Base-by-base conservation (phyloP, 169 alveolate genomes). In the Nephromyces sp. region DNA sequence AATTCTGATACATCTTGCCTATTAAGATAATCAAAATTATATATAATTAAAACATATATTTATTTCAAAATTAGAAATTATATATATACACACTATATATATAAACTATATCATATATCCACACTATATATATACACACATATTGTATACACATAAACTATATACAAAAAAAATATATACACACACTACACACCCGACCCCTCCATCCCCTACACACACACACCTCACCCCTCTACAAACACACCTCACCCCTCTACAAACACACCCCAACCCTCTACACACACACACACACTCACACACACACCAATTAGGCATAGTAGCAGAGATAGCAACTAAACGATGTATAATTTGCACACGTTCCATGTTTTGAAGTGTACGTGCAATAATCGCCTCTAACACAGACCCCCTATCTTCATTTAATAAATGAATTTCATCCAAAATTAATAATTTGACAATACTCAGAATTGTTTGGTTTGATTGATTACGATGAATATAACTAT, bases 221-320 rank as follows among this genome's bases (percentile, higher is more conserved):
- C n/a, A n/a, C n/a, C n/a, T n/a, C n/a, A n/a, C n/a, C n/a, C n/a
- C n/a, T n/a, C n/a, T n/a, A n/a, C n/a, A n/a, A n/a, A n/a, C n/a
- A n/a, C n/a, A n/a, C n/a, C n/a, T n/a, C n/a, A n/a, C n/a, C n/a
- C n/a, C n/a, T n/a, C n/a, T n/a, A n/a, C n/a, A n/a, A n/a, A n/a
- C n/a, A n/a, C n/a, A n/a, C n/a, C n/a, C n/a, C n/a, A n/a, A n/a
- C n/a, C n/a, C n/a, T n/a, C n/a, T n/a, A n/a, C n/a, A n/a, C n/a
- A n/a, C n/a, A n/a, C n/a, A n/a, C n/a, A n/a, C n/a, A n/a, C n/a
- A n/a, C n/a, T n/a, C n/a, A n/a, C n/a, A n/a, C n/a, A n/a, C n/a
- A n/a, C n/a, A n/a, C 85, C 93, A 97, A 85, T 98, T 98, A 0
- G 99, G 99, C 35, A 98, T 80, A 0, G 99, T 98, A 0, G 99